These are phyloP conservation scores for Pseudogymnoascus sp. DNA, from an alignment of 2,329 filamentous ascomycete species.

Conservation along the genomic window DNA sequence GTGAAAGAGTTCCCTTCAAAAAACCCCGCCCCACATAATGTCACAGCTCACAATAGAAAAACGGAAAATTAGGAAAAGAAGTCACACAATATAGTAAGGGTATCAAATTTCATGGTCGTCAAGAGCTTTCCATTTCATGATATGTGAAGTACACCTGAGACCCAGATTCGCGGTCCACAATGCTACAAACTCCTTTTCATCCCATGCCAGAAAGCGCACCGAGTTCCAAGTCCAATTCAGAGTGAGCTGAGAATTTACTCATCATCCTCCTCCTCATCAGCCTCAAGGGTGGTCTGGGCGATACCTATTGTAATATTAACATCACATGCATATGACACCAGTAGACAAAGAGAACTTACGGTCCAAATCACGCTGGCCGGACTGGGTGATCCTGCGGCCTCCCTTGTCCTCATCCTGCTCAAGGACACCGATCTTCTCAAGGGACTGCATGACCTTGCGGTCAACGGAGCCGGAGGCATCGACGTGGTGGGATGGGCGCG, in stretches of 20 bases:
- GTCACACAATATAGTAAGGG: constrained; percentile 3
- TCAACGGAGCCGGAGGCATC: constrained; percentile 92
- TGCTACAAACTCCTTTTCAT: constrained; percentile 9
- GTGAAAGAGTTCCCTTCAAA: neutral
- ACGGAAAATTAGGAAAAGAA: neutral
- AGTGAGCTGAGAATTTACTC: constrained; percentile 18
- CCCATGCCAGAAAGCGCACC: constrained; percentile 8
- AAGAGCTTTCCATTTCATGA: constrained; percentile 9
- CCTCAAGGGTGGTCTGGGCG: constrained; percentile 71
- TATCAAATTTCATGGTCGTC: constrained; percentile 8
- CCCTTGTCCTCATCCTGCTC: constrained; percentile 98
- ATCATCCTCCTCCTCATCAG: constrained; percentile 62
- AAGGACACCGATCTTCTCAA: constrained; percentile 98
- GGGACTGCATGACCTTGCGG: constrained; percentile 93
- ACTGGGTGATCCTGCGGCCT: constrained; percentile 95
- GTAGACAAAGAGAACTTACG: constrained; percentile 40
- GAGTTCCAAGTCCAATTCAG: constrained; percentile 9
- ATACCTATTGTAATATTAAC: constrained; percentile 44
- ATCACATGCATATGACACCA: neutral
- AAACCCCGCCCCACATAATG: neutral
- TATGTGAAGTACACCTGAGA: constrained; percentile 8
- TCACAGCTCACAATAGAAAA: neutral
- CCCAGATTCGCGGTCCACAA: constrained; percentile 5
- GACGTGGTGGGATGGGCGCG: constrained; percentile 86
- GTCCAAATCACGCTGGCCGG: constrained; percentile 98